These are phyloP conservation scores for Allium sativum DNA, from an alignment of 106 monocot genomes.

Conservation along the genomic window DNA sequence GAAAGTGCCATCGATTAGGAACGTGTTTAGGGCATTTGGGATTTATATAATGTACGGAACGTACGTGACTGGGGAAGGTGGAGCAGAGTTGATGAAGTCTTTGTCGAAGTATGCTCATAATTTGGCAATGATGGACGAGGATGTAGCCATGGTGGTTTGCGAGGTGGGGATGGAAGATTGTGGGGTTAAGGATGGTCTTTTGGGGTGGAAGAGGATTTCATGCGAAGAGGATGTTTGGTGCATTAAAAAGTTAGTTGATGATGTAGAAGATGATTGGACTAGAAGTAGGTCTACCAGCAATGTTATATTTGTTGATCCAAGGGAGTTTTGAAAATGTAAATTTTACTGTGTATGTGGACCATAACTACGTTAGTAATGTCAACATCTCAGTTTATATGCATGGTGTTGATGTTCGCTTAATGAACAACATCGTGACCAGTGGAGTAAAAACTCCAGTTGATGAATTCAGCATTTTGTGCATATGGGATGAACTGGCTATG, in stretches of 20 bases:
- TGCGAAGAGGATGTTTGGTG: slow-evolving; percentile 17
- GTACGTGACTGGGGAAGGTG: background rate
- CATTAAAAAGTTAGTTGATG: slow-evolving; percentile 6
- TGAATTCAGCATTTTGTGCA: too few species aligned
- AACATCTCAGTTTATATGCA: too few species aligned
- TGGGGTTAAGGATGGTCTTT: background rate
- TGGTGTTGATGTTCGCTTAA: too few species aligned
- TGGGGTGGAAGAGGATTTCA: slow-evolving; percentile 8
- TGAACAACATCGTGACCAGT: too few species aligned
- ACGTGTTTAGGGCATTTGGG: slow-evolving; percentile 6
- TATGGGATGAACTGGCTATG: too few species aligned
- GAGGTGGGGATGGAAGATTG: slow-evolving; percentile 4
- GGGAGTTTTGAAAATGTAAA: slow-evolving; percentile 6
- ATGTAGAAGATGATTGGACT: slow-evolving; percentile 2
- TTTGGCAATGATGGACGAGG: slow-evolving; percentile 6
- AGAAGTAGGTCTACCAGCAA: background rate
- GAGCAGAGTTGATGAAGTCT: background rate
- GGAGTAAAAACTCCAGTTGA: too few species aligned
- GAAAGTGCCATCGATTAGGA: slow-evolving; percentile 2
- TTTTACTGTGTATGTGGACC: too few species aligned
- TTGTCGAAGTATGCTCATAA: slow-evolving; percentile 7
- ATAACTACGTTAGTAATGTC: too few species aligned
- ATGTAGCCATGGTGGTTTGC: background rate
- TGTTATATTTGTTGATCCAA: slow-evolving; percentile 11
- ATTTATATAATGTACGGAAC: slow-evolving; percentile 9